Evolutionary conservation across 1,139 yeast genomes (phyloP).

Genomic region (Saccharomyces hybrid): DNA sequence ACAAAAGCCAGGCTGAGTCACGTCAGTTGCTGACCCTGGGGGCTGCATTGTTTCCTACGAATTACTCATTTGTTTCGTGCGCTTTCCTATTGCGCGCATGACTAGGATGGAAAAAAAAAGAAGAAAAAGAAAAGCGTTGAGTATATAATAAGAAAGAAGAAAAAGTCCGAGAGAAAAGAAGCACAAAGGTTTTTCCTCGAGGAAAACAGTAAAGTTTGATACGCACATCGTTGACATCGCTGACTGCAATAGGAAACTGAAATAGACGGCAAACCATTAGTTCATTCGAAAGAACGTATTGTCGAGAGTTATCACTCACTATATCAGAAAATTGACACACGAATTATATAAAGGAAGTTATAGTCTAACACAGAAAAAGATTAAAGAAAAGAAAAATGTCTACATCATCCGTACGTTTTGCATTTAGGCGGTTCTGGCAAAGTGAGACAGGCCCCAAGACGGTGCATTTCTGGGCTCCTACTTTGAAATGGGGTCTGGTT

Average conservation of each 20-base stretch:
- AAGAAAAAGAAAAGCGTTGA: background rate
- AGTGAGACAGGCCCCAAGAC: constrained; percentile 94
- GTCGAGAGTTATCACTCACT: background rate
- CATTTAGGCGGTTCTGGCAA: constrained; percentile 59
- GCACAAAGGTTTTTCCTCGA: background rate
- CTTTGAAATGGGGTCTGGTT: constrained; percentile 71
- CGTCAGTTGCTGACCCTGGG: background rate
- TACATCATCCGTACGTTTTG: constrained; percentile 34
- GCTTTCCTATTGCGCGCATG: background rate
- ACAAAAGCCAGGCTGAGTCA: background rate
- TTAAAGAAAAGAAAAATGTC: background rate
- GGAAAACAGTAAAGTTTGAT: background rate
- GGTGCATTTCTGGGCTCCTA: constrained; percentile 77
- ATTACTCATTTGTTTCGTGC: background rate
- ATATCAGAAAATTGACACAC: background rate
- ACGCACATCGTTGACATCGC: background rate
- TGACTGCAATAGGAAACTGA: background rate
- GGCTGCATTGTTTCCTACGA: background rate
- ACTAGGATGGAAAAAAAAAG: background rate
- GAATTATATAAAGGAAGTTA: background rate
- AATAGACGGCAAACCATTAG: background rate
- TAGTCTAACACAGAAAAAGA: constrained; percentile 1
- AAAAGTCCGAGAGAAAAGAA: background rate
- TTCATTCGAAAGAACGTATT: constrained; percentile 1
- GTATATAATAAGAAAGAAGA: background rate